Base-by-base conservation (phyloP, 2,329 filamentous ascomycete species). In the Metarhizium anisopliae region DNA sequence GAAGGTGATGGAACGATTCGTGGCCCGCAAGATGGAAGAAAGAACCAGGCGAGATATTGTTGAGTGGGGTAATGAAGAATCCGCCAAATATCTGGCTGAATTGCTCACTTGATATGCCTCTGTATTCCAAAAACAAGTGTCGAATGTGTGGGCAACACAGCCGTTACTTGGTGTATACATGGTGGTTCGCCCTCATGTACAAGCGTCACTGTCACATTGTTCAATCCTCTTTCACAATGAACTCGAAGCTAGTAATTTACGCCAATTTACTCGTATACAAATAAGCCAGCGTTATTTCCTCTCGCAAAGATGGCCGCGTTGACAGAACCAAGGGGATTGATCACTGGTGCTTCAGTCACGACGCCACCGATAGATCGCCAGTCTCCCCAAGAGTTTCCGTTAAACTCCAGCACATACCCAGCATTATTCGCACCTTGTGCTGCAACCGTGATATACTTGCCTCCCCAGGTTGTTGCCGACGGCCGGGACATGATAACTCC, bases 1-100 rank as follows among this genome's bases (percentile, higher is more conserved):
- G 36, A 47, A 32, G 4, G 58, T 56, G 0, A 68, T 69, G 63
- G 64, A 67, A 13, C 14, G n/a, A 0, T 63, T 67, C 51, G 64
- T 67, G n/a, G 45, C 51, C 30, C 47, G 52, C n/a, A 62, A 61
- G 47, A 55, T 60, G 55, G 29, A 56, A 47, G 55, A 62, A 30
- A 10, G 29, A 36, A 50, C 36, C 42, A 52, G 20, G 47, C 20
- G 25, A 40, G 43, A 47, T 14, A 45, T 43, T 25, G 35, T 18
- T 38, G 18, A 18, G 18, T 29, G n/a, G 43, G 18, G n/a, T 47
- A 3, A 25, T 47, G n/a, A 47, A 25, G 43, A 47, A 18, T 10
- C 43, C 10, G 43, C 43, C 16, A 25, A 47, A 25, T 25, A 47
- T 47, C n/a, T 18, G n/a, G 43, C 43, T 47, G 43, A 25, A 25